phyloP scores from a whole-genome alignment of 1,284 basidiomycete species.

The Baeospora myosura region DNA sequence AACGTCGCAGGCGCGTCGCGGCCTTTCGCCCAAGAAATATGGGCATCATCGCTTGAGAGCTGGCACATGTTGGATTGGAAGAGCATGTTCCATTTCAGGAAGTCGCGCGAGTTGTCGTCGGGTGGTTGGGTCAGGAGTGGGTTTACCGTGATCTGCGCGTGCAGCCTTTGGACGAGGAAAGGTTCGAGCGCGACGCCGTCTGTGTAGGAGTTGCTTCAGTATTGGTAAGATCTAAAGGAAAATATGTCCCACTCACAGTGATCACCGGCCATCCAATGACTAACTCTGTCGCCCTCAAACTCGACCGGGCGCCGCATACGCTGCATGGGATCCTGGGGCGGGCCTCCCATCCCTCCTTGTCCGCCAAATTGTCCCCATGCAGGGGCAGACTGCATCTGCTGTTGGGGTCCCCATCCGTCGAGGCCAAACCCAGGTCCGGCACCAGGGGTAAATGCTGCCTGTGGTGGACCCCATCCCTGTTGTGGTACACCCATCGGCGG shows the following conservation, averaged over 20 bases:
- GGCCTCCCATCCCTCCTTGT: too few relatives aligned
- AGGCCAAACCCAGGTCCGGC: neutral
- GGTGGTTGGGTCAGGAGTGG: slow-evolving; percentile 3
- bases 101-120: slow-evolving; percentile 20
- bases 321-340: too few relatives aligned
- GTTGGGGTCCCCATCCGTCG: neutral
- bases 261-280: too few relatives aligned
- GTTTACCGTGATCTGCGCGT: slow-evolving; percentile 22
- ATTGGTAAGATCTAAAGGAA: neutral
- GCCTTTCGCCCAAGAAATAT: slow-evolving; percentile 62
- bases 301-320: too few relatives aligned
- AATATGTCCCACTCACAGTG: too few relatives aligned
- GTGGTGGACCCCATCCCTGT: too few relatives aligned
- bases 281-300: too few relatives aligned
- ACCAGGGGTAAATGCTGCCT: too few relatives aligned
- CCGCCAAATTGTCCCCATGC: neutral
- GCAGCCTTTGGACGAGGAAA: slow-evolving; percentile 42
- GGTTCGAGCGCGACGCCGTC: slow-evolving; percentile 67
- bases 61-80: slow-evolving; percentile 54
- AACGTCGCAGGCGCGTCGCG: slow-evolving; percentile 68
- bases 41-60: slow-evolving; percentile 47
- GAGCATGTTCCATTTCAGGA: slow-evolving; percentile 70
- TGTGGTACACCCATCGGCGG: too few relatives aligned
- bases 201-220: too few relatives aligned
- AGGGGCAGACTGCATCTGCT: neutral